These are phyloP conservation scores for Coemansia sp. DNA, from an alignment of 192 early-diverging fungal species.

Conservation along the genomic window DNA sequence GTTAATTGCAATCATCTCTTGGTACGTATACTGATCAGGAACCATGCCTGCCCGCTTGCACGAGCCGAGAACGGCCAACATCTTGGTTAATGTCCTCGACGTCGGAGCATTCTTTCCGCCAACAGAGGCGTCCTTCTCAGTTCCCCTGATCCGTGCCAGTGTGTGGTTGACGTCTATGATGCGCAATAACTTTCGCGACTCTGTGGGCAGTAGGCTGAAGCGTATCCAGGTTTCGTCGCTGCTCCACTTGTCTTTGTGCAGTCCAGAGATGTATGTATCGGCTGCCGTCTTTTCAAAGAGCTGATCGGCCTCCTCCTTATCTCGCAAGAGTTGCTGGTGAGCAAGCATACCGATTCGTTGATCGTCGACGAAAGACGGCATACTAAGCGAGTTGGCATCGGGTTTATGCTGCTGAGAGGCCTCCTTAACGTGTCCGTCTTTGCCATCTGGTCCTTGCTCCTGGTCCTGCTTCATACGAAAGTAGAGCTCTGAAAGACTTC, in stretches of 20 bases:
- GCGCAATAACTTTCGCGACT: constrained; percentile 24
- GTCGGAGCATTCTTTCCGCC: constrained; percentile 11
- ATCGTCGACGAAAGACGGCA: background rate
- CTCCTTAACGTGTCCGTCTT: constrained; percentile 8
- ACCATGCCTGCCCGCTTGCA: constrained; percentile 16
- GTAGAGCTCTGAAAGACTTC: constrained; percentile 39
- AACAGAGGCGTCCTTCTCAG: background rate
- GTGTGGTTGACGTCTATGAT: constrained; percentile 46
- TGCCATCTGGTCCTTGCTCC: background rate
- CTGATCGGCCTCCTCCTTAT: background rate
- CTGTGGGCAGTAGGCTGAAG: constrained; percentile 22
- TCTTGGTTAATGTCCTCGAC: constrained; percentile 24
- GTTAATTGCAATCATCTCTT: constrained; percentile 51
- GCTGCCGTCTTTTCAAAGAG: constrained; percentile 13
- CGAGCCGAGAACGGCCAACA: constrained; percentile 28
- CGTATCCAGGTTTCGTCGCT: constrained; percentile 39
- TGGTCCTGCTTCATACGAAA: constrained; percentile 12
- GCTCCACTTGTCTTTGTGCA: constrained; percentile 35
- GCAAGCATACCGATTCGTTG: background rate
- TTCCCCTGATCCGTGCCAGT: constrained; percentile 28
- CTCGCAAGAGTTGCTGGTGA: background rate
- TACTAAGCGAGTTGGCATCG: background rate
- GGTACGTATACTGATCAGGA: constrained; percentile 46
- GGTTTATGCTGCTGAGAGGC: background rate
- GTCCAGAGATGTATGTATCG: constrained; percentile 15